These are phyloP conservation scores for Aspergillus jensenii DNA, from an alignment of 2,329 filamentous ascomycete species.

Conservation along the genomic window DNA sequence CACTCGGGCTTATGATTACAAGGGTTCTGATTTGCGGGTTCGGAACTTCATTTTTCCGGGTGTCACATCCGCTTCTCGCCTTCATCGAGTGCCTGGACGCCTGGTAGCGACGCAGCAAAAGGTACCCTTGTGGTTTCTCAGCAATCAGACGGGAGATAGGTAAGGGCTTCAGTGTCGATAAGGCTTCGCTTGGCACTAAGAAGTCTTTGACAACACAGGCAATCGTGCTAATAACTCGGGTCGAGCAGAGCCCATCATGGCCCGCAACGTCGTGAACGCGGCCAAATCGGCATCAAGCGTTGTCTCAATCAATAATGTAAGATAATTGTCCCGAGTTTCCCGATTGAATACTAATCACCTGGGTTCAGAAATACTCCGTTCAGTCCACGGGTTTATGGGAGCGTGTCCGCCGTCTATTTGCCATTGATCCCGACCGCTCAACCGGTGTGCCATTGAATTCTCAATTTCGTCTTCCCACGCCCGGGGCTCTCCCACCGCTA, in stretches of 20 bases:
- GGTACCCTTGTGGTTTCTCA: neutral
- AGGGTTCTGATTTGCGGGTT: neutral
- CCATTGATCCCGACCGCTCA: constrained; percentile 84
- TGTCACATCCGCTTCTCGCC: neutral
- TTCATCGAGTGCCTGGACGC: neutral
- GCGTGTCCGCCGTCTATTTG: constrained; percentile 70
- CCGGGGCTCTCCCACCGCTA: constrained; percentile 68
- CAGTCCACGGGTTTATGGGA: constrained; percentile 90
- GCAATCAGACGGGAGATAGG: neutral
- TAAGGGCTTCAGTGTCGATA: neutral
- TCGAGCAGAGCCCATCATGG: constrained; percentile 32
- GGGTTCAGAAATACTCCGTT: constrained; percentile 84
- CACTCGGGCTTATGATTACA: neutral
- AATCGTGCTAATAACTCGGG: constrained; percentile 5
- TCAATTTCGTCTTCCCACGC: constrained; percentile 84
- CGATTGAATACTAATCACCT: neutral
- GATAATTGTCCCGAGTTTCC: neutral
- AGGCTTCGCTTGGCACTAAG: neutral
- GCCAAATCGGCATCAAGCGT: constrained; percentile 39
- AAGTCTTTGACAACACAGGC: neutral
- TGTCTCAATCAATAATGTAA: constrained; percentile 40
- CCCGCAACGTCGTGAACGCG: constrained; percentile 38
- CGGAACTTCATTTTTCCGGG: neutral
- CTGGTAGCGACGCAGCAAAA: neutral
- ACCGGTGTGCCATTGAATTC: constrained; percentile 91